Evolutionary conservation across 2,329 filamentous ascomycete species (phyloP).

Genomic region (Diplocarpon mali): DNA sequence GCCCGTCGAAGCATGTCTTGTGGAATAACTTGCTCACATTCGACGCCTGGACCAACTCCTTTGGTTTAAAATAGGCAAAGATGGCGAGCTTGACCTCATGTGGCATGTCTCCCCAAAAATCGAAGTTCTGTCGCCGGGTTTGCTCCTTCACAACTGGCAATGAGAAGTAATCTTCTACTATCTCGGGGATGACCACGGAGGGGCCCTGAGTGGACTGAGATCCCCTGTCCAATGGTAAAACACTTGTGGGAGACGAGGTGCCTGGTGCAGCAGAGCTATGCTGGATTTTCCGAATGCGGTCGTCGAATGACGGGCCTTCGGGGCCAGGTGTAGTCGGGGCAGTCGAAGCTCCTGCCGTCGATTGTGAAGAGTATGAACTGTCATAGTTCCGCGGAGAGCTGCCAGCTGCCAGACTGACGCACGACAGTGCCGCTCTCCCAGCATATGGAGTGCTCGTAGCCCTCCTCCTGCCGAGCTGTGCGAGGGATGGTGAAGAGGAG

Average conservation of each 20-base stretch:
- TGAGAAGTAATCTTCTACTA: slow-evolving; percentile 27
- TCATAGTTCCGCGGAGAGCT: slow-evolving; percentile 21
- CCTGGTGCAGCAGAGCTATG: slow-evolving; percentile 11
- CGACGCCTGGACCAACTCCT: slow-evolving; percentile 70
- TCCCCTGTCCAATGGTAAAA: slow-evolving; percentile 15
- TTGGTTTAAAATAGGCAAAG: slow-evolving; percentile 64
- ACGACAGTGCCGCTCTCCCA: slow-evolving; percentile 22
- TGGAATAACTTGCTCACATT: slow-evolving; percentile 70
- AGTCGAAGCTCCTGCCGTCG: slow-evolving; percentile 21
- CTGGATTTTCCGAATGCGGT: slow-evolving; percentile 15
- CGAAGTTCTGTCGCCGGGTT: slow-evolving; percentile 33
- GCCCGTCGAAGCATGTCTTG: slow-evolving; percentile 82
- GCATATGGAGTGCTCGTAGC: slow-evolving; percentile 25
- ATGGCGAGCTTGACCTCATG: slow-evolving; percentile 72
- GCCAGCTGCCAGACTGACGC: slow-evolving; percentile 24
- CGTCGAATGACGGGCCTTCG: slow-evolving; percentile 20
- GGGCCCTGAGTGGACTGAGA: slow-evolving; percentile 12
- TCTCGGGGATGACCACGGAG: slow-evolving; percentile 19
- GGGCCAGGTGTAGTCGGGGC: slow-evolving; percentile 24
- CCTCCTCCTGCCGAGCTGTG: slow-evolving; percentile 22
- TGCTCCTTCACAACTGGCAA: slow-evolving; percentile 11
- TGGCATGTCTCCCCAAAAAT: slow-evolving; percentile 75
- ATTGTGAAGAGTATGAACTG: slow-evolving; percentile 19
- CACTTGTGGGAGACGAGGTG: slow-evolving; percentile 17
- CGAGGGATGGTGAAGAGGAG: slow-evolving; percentile 27